These are phyloP conservation scores for Penicillium italicum DNA, from an alignment of 2,329 filamentous ascomycete genomes.

Conservation along the genomic window DNA sequence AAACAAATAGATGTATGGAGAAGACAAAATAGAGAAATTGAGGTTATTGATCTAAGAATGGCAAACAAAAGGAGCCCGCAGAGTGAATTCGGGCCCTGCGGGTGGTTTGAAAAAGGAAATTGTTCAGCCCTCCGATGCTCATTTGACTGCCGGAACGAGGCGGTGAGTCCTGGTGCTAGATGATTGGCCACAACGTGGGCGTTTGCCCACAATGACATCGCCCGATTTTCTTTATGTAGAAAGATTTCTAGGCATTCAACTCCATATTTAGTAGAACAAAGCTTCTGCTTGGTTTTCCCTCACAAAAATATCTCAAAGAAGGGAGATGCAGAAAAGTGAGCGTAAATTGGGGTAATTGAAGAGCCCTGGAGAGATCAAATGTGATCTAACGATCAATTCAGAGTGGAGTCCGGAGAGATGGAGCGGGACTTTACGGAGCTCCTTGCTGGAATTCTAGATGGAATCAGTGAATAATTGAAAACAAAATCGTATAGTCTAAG, in stretches of 20 bases:
- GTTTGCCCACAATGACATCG: conserved; percentile 24
- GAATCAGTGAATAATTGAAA: background rate
- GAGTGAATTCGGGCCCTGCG: conserved; percentile 23
- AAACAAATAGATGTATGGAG: background rate
- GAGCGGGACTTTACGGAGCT: conserved; percentile 24
- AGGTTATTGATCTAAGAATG: conserved; percentile 14
- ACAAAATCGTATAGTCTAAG: background rate
- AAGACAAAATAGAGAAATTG: conserved; percentile 1
- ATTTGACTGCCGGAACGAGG: conserved; percentile 20
- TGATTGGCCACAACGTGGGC: conserved; percentile 23
- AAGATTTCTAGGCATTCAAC: background rate
- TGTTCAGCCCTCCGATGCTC: conserved; percentile 2
- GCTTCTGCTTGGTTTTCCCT: too few relatives aligned
- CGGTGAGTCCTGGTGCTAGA: conserved; percentile 12
- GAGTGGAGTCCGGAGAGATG: conserved; percentile 21
- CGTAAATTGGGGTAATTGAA: background rate
- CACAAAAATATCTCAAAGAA: background rate
- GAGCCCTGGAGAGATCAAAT: conserved; percentile 7
- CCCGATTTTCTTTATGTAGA: conserved; percentile 1
- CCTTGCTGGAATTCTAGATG: conserved; percentile 3
- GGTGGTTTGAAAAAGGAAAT: conserved; percentile 27
- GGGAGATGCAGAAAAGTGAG: background rate
- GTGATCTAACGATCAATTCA: conserved; percentile 18
- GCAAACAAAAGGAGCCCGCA: conserved; percentile 17
- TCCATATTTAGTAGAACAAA: background rate